Evolutionary conservation across 805 yeast species (phyloP).

Genomic region (Starmerella stigmatis): DNA sequence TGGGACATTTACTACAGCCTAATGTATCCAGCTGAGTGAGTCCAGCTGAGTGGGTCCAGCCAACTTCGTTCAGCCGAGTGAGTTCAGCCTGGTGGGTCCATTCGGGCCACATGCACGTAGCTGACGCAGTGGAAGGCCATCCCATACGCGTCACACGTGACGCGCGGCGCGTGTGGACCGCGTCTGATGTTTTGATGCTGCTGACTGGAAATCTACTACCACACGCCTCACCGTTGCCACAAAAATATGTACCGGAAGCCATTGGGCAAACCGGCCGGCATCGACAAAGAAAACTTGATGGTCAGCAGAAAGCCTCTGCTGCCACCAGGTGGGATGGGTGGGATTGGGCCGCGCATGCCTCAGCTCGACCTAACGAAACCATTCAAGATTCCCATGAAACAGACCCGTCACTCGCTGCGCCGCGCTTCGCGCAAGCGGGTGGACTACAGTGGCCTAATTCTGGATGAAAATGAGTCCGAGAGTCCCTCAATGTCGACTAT

Average conservation of each 20-base stretch:
- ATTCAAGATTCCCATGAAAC: slow-evolving; percentile 18
- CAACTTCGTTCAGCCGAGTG: no score
- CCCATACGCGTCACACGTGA: no score
- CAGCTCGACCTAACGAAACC: slow-evolving; percentile 15
- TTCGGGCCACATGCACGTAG: no score
- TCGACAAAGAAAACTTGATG: slow-evolving; percentile 4
- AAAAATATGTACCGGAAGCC: slow-evolving; percentile 5
- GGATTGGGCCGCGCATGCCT: slow-evolving; percentile 5
- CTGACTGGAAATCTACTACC: neutral
- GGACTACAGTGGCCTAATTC: slow-evolving; percentile 10
- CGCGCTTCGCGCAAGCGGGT: slow-evolving; percentile 13
- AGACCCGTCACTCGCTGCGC: slow-evolving; percentile 6
- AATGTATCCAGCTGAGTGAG: no score
- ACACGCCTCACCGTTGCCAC: neutral
- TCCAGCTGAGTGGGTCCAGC: no score
- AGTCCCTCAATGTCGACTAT: neutral
- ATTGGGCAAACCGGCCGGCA: neutral
- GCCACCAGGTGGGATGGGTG: slow-evolving; percentile 1
- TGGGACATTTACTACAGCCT: no score
- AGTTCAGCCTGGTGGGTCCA: no score
- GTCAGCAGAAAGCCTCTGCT: neutral
- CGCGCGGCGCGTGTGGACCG: no score
- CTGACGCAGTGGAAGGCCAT: no score
- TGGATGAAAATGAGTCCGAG: slow-evolving; percentile 8
- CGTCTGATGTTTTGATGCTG: neutral